Evolutionary conservation across 73 alveolate species (phyloP).

Genomic region (Breviolum minutum): DNA sequence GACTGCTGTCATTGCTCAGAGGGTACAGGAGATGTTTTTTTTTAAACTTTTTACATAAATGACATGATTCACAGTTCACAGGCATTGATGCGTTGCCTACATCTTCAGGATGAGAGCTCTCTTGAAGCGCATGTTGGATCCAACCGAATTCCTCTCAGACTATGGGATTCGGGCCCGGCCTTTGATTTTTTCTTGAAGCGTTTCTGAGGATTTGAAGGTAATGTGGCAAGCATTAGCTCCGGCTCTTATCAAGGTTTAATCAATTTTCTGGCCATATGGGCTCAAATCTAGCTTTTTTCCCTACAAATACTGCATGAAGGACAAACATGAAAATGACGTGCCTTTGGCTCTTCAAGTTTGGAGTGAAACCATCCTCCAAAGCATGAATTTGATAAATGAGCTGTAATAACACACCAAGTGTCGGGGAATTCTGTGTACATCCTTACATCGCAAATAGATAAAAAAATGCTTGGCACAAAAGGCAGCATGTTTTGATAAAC

Average conservation of each 20-base stretch:
- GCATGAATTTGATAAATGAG: not conserved
- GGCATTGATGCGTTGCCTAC: not conserved
- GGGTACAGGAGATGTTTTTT: slow-evolving; percentile 10
- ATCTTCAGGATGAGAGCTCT: slow-evolving; percentile 53
- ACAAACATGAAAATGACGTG: too few species aligned
- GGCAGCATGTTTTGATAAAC: too few species aligned
- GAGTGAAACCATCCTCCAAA: too few species aligned
- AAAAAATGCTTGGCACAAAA: too few species aligned
- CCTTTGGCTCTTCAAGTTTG: too few species aligned
- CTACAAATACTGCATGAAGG: too few species aligned
- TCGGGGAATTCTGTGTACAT: too few species aligned
- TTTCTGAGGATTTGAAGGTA: not conserved
- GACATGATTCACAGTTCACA: not conserved
- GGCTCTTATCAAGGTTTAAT: too few species aligned
- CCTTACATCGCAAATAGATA: too few species aligned
- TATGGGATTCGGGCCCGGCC: slow-evolving; percentile 33
- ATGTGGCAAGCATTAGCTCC: too few species aligned
- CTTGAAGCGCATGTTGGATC: slow-evolving; percentile 74
- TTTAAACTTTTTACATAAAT: not conserved
- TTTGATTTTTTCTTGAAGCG: not conserved
- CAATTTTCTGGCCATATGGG: too few species aligned
- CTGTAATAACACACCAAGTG: not conserved
- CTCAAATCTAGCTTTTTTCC: too few species aligned
- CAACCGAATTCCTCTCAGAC: slow-evolving; percentile 71
- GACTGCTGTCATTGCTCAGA: slow-evolving; percentile 58